phyloP scores from a whole-genome alignment of 257 asterid genomes.

The Solanum lycopersicoides region DNA sequence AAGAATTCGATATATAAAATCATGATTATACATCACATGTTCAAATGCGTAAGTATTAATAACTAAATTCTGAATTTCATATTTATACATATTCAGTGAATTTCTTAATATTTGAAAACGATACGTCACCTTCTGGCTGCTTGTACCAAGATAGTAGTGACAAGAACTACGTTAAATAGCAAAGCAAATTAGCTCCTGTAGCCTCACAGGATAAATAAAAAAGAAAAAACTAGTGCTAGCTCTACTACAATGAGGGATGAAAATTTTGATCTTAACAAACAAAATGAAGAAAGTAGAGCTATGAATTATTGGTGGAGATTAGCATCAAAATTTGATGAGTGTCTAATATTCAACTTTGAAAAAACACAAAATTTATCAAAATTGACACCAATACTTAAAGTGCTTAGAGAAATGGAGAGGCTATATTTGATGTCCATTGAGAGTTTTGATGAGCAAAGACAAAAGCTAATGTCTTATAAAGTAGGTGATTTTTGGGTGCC shows the following conservation, averaged over 20 bases:
- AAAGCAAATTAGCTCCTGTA: not conserved
- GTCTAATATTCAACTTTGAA: constrained; percentile 1
- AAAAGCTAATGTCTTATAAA: constrained; percentile 9
- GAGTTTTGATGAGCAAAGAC: constrained; percentile 11
- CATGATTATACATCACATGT: not conserved
- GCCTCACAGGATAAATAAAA: not conserved
- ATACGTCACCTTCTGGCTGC: not conserved
- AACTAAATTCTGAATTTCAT: not conserved
- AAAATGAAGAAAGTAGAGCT: not conserved
- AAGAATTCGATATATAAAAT: not conserved
- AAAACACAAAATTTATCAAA: not conserved
- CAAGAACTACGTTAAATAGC: not conserved
- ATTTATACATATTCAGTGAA: not conserved
- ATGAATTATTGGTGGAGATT: constrained; percentile 22
- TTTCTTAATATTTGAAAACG: not conserved
- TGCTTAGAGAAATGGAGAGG: constrained; percentile 23
- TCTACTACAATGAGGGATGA: not conserved
- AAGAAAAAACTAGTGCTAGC: not conserved
- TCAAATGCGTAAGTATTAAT: not conserved
- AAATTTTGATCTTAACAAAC: not conserved
- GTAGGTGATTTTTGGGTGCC: constrained; percentile 18
- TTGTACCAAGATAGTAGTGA: not conserved
- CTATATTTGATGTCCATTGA: constrained; percentile 3
- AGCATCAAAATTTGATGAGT: constrained; percentile 7
- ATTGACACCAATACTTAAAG: constrained; percentile 4